phyloP scores from a whole-genome alignment of 768 basidiomycete genomes.

The Kwoniella europaea region DNA sequence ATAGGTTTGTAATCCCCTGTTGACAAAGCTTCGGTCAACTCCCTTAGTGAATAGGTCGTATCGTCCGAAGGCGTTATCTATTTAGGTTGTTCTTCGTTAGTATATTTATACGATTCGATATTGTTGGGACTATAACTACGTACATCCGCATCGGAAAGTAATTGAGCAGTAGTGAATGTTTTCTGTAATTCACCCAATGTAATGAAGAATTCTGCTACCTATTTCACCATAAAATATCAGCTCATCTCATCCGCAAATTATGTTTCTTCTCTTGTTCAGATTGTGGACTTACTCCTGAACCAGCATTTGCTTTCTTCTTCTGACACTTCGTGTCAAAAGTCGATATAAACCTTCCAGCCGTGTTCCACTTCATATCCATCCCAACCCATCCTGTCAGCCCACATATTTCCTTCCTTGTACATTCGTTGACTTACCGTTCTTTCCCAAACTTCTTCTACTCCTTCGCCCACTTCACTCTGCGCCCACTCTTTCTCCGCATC shows the following conservation, averaged over 20 bases:
- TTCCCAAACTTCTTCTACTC: slow-evolving; percentile 56
- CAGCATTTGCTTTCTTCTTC: slow-evolving; percentile 16
- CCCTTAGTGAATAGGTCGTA: slow-evolving; percentile 49
- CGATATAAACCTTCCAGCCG: slow-evolving; percentile 49
- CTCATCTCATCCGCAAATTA: background rate
- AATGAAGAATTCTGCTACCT: slow-evolving; percentile 54
- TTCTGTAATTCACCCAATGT: slow-evolving; percentile 45
- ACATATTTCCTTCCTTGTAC: background rate
- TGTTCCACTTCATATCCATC: slow-evolving; percentile 42
- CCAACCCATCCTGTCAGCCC: background rate
- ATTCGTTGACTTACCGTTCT: slow-evolving; percentile 40
- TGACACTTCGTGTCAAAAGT: slow-evolving; percentile 47
- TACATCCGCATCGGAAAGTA: slow-evolving; percentile 52
- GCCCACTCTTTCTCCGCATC: slow-evolving; percentile 54
- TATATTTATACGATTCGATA: too few species aligned
- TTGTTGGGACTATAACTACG: slow-evolving; percentile 15
- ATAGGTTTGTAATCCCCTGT: slow-evolving; percentile 35
- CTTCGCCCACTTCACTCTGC: slow-evolving; percentile 56
- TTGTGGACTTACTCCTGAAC: slow-evolving; percentile 35
- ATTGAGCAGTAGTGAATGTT: slow-evolving; percentile 33
- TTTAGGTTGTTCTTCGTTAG: too few species aligned
- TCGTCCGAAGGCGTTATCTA: slow-evolving; percentile 56
- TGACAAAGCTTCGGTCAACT: slow-evolving; percentile 43
- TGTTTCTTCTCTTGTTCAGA: too few species aligned
- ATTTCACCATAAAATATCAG: background rate